Conservation (phyloP, 768 basidiomycete species). For the Lactarius akahatsu region DNA sequence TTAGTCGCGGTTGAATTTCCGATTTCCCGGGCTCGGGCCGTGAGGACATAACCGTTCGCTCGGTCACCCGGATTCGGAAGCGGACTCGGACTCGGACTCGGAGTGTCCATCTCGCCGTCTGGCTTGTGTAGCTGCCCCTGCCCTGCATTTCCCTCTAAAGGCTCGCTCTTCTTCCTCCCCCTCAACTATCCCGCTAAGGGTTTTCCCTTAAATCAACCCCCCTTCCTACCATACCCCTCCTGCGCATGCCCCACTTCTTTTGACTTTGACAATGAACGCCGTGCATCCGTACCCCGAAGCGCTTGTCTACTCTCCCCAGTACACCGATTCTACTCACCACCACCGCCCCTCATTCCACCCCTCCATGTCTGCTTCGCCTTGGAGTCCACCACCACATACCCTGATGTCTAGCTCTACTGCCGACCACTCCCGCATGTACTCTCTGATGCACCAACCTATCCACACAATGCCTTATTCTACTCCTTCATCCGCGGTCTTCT, state of each 20-base stretch:
- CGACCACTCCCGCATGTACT: constrained; percentile 30
- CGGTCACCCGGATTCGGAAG: constrained; percentile 1
- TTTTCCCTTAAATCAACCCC: constrained; percentile 26
- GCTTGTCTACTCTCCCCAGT: constrained; percentile 26
- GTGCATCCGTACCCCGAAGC: constrained; percentile 28
- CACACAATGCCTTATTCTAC: constrained; percentile 31
- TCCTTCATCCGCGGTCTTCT: constrained; percentile 24
- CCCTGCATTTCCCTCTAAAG: constrained; percentile 24
- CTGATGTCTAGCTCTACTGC: constrained; percentile 27
- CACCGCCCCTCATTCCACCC: constrained; percentile 27
- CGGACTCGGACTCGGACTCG: constrained; percentile 3
- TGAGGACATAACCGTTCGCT: background rate
- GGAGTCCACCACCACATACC: constrained; percentile 31
- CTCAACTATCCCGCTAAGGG: constrained; percentile 9
- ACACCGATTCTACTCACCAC: constrained; percentile 28
- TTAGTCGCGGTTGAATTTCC: constrained; percentile 9
- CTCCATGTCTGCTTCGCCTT: constrained; percentile 28
- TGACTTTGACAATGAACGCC: constrained; percentile 27
- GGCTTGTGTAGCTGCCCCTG: constrained; percentile 7
- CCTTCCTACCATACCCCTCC: constrained; percentile 18
- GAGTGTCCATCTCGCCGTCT: background rate
- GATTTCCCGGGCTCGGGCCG: constrained; percentile 15
- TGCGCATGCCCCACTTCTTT: constrained; percentile 28
- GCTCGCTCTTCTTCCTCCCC: constrained; percentile 9
- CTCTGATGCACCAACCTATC: constrained; percentile 32